A percentile compares a stretch with the other conserved stretches of the same genome.
Evolutionary conservation across 345 rosid genomes (phyloP).

Genomic region (Melaleuca quinquenervia): DNA sequence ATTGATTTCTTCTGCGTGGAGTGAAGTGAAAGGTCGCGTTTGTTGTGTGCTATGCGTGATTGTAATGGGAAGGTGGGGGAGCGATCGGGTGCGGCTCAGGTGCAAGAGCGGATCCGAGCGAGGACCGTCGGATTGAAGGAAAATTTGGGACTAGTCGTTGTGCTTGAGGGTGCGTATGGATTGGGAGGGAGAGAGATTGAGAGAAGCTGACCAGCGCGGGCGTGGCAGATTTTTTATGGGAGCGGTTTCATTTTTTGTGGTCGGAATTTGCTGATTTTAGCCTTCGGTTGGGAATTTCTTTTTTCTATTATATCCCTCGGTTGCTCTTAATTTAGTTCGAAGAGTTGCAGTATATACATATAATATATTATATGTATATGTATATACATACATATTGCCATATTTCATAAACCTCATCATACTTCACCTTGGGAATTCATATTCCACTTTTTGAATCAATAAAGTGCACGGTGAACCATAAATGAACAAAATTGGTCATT

Average conservation of each 20-base stretch:
- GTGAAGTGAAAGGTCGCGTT: background rate
- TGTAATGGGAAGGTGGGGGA: background rate
- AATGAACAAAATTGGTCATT: too few species aligned
- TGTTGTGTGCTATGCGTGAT: fast-evolving
- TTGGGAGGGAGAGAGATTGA: background rate
- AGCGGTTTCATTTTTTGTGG: background rate
- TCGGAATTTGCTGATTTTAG: background rate
- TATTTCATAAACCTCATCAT: too few species aligned
- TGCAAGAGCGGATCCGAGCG: background rate
- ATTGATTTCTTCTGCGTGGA: conserved; percentile 3
- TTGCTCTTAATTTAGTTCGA: background rate
- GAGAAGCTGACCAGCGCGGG: background rate
- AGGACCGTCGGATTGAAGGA: conserved; percentile 37
- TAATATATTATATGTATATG: too few species aligned
- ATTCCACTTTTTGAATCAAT: too few species aligned
- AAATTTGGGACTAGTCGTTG: conserved; percentile 20
- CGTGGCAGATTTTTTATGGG: background rate
- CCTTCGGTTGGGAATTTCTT: background rate
- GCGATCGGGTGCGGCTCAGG: background rate
- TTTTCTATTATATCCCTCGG: background rate
- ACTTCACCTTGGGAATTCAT: too few species aligned
- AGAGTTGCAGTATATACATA: too few species aligned
- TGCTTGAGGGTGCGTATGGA: background rate
- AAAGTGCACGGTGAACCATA: too few species aligned
- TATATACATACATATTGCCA: too few species aligned